These are phyloP conservation scores for Sindora glabra DNA, from an alignment of 306 rosid species.

Conservation along the genomic window DNA sequence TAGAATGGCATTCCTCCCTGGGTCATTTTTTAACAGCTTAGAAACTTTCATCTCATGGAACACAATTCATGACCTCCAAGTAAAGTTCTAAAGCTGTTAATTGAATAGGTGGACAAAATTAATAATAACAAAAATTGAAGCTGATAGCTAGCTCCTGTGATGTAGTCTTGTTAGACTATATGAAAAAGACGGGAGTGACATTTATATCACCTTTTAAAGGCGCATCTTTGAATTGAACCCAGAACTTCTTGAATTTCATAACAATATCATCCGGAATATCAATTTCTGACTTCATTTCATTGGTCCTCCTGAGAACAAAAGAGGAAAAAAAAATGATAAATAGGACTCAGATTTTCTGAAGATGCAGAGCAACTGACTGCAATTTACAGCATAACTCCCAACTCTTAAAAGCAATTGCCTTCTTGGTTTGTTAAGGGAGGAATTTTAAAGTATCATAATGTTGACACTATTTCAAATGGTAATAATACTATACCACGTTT, in stretches of 20 bases:
- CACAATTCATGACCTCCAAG: slow-evolving; percentile 13
- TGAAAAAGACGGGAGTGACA: slow-evolving; percentile 14
- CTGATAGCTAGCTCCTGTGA: neutral
- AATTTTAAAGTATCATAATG: neutral
- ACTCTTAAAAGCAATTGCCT: neutral
- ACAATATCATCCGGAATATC: slow-evolving; percentile 57
- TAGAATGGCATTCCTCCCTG: slow-evolving; percentile 96
- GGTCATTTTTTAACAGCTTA: slow-evolving; percentile 19
- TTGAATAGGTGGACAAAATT: no score
- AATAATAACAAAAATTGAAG: no score
- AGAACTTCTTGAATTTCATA: slow-evolving; percentile 58
- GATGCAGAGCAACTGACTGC: slow-evolving; percentile 1
- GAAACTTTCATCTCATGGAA: slow-evolving; percentile 14
- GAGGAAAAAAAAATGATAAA: neutral
- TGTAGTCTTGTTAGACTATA: neutral
- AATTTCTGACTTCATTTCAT: slow-evolving; percentile 71
- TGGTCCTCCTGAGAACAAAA: slow-evolving; percentile 63
- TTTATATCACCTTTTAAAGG: slow-evolving; percentile 83
- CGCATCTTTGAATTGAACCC: slow-evolving; percentile 57
- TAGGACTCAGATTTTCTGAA: neutral
- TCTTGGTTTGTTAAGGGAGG: neutral
- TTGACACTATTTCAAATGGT: neutral
- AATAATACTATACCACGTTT: neutral
- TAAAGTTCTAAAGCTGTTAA: slow-evolving; percentile 1
- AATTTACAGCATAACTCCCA: neutral